Percentiles rank a stretch among this genome's conserved stretches.
phyloP scores from a whole-genome alignment of 495 filamentous ascomycete genomes.

The Stereocaulon alpinum region DNA sequence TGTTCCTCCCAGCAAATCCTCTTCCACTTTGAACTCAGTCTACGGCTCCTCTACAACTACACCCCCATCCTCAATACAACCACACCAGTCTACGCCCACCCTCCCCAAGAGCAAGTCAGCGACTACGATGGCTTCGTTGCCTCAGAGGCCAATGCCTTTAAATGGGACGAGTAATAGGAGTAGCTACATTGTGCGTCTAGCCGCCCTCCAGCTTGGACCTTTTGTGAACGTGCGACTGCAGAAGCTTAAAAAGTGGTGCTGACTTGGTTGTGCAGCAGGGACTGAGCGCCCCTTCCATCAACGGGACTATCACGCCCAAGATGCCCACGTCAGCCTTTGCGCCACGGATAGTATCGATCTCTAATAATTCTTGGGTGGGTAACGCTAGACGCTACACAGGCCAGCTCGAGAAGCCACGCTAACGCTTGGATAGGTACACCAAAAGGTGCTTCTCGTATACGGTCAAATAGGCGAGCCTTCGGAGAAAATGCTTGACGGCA shows the following conservation, averaged over 20 bases:
- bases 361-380: constrained; percentile 73
- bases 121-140: constrained; percentile 33
- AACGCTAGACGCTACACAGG: too few relatives aligned
- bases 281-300: constrained; percentile 39
- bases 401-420: not conserved
- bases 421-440: constrained; percentile 54
- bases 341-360: constrained; percentile 62
- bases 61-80: constrained; percentile 50
- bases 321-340: constrained; percentile 63
- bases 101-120: constrained; percentile 39
- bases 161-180: constrained; percentile 39
- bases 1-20: constrained; percentile 45
- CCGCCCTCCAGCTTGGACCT: not conserved
- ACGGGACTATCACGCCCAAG: constrained; percentile 40
- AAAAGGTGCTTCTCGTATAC: constrained; percentile 74
- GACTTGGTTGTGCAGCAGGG: constrained; percentile 36
- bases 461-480: constrained; percentile 68
- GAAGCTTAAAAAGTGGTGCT: constrained; percentile 39
- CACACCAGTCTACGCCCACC: constrained; percentile 42
- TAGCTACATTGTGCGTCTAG: constrained; percentile 38
- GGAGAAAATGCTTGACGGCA: constrained; percentile 66
- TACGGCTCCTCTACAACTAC: constrained; percentile 50
- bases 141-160: constrained; percentile 37
- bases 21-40: constrained; percentile 53
- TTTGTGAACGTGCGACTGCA: not conserved